Conservation (phyloP, 2,329 filamentous ascomycete species). For the Penicillium sp. region DNA sequence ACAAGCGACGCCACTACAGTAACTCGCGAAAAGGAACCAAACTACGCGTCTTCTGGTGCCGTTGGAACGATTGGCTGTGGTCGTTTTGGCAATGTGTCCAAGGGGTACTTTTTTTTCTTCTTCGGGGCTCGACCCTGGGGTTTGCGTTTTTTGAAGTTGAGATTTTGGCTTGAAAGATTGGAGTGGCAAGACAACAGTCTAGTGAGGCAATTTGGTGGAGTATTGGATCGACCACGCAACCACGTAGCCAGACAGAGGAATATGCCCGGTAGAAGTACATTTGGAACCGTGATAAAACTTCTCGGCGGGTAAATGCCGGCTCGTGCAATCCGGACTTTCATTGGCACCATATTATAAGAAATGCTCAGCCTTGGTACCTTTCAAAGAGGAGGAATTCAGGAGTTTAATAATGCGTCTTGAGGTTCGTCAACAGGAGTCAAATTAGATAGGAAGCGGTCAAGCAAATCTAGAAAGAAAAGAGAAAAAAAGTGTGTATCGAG, state of each 20-base stretch:
- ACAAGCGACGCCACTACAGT: background rate
- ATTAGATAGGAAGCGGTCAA: slow-evolving; percentile 13
- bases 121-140: background rate
- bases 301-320: no score
- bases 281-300: no score
- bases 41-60: background rate
- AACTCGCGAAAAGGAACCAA: background rate
- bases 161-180: background rate
- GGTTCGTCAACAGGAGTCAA: slow-evolving; percentile 8
- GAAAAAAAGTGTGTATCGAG: slow-evolving; percentile 21
- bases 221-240: no score
- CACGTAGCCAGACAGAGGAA: no score
- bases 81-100: background rate
- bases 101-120: background rate
- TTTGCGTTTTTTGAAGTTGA: background rate
- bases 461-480: slow-evolving; percentile 15
- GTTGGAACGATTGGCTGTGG: background rate
- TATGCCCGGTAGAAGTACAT: no score
- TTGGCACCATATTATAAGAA: no score
- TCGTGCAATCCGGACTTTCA: no score
- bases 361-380: no score
- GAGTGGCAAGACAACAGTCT: background rate
- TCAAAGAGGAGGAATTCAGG: no score
- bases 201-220: no score
- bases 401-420: background rate